Evolutionary conservation across 148 eudicot genomes (phyloP), one percentile per base, ranked within the genome.

Genomic region (Linanthus parryae): DNA sequence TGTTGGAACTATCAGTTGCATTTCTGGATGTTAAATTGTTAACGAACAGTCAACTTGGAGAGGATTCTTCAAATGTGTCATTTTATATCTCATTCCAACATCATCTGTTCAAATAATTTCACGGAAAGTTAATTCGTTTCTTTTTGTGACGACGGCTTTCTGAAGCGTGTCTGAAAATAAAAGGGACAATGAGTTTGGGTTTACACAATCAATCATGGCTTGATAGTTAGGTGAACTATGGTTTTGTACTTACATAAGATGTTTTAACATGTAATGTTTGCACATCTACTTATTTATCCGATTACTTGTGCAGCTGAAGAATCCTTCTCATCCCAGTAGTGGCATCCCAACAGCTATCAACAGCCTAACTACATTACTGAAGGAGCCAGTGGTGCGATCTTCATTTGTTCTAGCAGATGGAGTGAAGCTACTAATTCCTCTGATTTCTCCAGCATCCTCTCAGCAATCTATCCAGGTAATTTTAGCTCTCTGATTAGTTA

Each of bases 401-500:
- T 75, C 83, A 30, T 88, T 92, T 68, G 91, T 92, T 77, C 83
- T 84, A 82, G 77, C 79, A 15, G 99, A 92, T 67, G 99, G 99
- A 29, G 95, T 92, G 57, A 87, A 88, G 75, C 76, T 92, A 63
- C 88, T 92, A 15, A 69, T 88, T 57, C 99, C 96, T 62, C 59
- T 92, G 21, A 84, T 92, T 62, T 60, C 67, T 49, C 95, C 96
- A n/a, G 96, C 91, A 48, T 82, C 96, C 58, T 87, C 81, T 70
- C 96, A 87, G 59, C 98, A 88, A 51, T 83, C 96, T 43, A 84
- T 81, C 33, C 98, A 87, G 96, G 98, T 84, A 64, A 52, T 26
- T 29, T 54, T 28, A 2, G 42, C 37, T 54, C 18, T 40, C 18
- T 14, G 17, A 30, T 49, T 47, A n/a, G n/a, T n/a, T n/a, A n/a